Percentiles rank a stretch among this genome's conserved stretches.
Evolutionary conservation across 768 basidiomycete genomes (phyloP).

Genomic region (Megacollybia marginata): DNA sequence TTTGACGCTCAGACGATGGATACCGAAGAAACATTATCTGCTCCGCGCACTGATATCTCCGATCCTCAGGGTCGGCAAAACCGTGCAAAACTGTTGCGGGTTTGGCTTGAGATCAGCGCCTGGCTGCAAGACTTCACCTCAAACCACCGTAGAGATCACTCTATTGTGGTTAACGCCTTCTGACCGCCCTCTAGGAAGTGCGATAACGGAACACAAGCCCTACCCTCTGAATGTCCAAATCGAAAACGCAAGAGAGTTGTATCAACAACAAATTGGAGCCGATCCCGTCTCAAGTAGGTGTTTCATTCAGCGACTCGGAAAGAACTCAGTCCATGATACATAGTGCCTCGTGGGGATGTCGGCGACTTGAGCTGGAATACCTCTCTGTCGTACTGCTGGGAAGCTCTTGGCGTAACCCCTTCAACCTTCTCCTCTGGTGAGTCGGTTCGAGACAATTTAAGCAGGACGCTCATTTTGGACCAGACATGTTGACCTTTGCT

Average conservation of each 20-base stretch:
- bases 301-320: neutral
- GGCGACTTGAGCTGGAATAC: constrained; percentile 17
- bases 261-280: constrained; percentile 66
- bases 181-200: neutral
- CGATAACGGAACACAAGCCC: neutral
- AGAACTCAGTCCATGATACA: constrained; percentile 6
- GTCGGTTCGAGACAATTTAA: constrained; percentile 8
- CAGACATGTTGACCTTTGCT: constrained; percentile 71
- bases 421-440: constrained; percentile 60
- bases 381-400: constrained; percentile 19
- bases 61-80: constrained; percentile 40
- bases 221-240: constrained; percentile 20
- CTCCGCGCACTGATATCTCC: constrained; percentile 45
- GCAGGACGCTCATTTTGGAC: neutral
- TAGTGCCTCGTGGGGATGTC: constrained; percentile 50
- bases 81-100: constrained; percentile 60
- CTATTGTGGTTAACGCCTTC: neutral
- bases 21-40: too few species aligned
- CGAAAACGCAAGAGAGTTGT: constrained; percentile 60
- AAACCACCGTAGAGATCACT: constrained; percentile 28
- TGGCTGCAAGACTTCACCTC: constrained; percentile 58
- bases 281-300: constrained; percentile 69
- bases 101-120: constrained; percentile 71
- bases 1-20: too few species aligned
- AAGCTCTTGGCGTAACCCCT: constrained; percentile 56